phyloP scores from a whole-genome alignment of 2,329 filamentous ascomycete genomes.

The Trichoderma sp. region DNA sequence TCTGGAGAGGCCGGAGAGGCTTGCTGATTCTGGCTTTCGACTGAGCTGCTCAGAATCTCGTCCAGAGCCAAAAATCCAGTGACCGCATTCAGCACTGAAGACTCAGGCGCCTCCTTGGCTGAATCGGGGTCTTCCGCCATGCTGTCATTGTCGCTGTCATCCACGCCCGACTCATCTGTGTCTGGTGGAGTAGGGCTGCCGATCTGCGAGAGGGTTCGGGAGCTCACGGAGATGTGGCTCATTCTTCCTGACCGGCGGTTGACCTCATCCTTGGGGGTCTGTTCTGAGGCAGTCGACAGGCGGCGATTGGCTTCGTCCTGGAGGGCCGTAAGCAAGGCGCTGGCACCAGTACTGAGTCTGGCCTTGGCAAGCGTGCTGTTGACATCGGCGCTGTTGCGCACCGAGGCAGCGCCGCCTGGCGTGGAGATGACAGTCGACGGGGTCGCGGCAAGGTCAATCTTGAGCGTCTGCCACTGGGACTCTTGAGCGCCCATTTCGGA shows the following conservation, averaged over 20 bases:
- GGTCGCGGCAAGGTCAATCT: constrained; percentile 53
- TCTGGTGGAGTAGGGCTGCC: constrained; percentile 59
- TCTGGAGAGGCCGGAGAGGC: not conserved
- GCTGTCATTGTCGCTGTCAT: constrained; percentile 38
- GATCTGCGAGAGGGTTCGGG: constrained; percentile 41
- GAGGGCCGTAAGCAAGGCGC: not conserved
- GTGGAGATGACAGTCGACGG: constrained; percentile 49
- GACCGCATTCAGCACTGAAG: not conserved
- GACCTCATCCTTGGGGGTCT: not conserved
- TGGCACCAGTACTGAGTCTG: constrained; percentile 3
- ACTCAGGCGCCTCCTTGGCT: not conserved
- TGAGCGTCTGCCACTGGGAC: constrained; percentile 61
- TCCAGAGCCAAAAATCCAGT: constrained; percentile 21
- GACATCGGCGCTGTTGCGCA: constrained; percentile 30
- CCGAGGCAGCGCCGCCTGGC: constrained; percentile 32
- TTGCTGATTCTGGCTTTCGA: not conserved
- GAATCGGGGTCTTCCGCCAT: constrained; percentile 2
- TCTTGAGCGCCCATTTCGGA: constrained; percentile 64
- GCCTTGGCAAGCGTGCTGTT: constrained; percentile 7
- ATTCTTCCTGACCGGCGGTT: constrained; percentile 30
- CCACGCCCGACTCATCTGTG: constrained; percentile 50
- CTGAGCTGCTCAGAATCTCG: constrained; percentile 2
- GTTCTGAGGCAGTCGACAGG: constrained; percentile 10
- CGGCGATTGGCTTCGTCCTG: not conserved
- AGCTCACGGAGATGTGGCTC: constrained; percentile 43